These are phyloP conservation scores for Auricularia sp. DNA, from an alignment of 768 basidiomycete species.

Conservation along the genomic window DNA sequence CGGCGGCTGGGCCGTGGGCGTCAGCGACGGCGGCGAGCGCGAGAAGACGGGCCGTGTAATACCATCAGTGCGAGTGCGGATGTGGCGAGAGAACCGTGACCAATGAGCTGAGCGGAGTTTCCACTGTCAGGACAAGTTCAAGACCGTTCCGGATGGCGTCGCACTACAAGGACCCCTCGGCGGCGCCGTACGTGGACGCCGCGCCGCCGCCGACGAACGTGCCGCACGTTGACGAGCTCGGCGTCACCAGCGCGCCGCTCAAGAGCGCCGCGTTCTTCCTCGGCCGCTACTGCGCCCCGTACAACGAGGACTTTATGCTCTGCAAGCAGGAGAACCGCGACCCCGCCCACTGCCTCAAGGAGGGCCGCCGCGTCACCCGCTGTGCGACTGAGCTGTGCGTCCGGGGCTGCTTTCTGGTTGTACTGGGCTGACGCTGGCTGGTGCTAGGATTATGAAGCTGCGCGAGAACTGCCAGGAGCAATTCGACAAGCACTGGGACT, in stretches of 20 bases:
- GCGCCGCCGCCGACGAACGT: slow-evolving; percentile 54
- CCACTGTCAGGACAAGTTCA: background rate
- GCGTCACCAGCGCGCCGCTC: slow-evolving; percentile 81
- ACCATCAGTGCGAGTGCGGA: too few relatives aligned
- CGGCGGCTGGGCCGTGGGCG: slow-evolving; percentile 32
- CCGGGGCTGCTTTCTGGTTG: background rate
- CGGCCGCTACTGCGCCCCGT: slow-evolving; percentile 90
- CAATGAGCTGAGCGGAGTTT: slow-evolving; percentile 38
- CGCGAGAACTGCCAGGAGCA: slow-evolving; percentile 80
- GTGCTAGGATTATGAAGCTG: slow-evolving; percentile 78
- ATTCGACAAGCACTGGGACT: slow-evolving; percentile 89
- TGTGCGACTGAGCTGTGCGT: slow-evolving; percentile 91
- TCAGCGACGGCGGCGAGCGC: background rate
- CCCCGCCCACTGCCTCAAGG: slow-evolving; percentile 88
- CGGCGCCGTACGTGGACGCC: slow-evolving; percentile 46
- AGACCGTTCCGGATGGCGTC: background rate
- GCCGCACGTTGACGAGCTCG: slow-evolving; percentile 82
- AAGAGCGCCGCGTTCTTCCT: slow-evolving; percentile 97
- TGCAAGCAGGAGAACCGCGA: slow-evolving; percentile 90
- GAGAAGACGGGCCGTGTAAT: too few relatives aligned
- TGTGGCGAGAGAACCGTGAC: too few relatives aligned
- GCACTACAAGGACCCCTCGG: slow-evolving; percentile 16
- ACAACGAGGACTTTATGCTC: slow-evolving; percentile 96
- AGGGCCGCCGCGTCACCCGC: slow-evolving; percentile 89
- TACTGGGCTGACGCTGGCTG: background rate